Percentiles rank a stretch among this genome's conserved stretches.
Conservation (phyloP, 306 rosid genomes). For the Malus sylvestris region DNA sequence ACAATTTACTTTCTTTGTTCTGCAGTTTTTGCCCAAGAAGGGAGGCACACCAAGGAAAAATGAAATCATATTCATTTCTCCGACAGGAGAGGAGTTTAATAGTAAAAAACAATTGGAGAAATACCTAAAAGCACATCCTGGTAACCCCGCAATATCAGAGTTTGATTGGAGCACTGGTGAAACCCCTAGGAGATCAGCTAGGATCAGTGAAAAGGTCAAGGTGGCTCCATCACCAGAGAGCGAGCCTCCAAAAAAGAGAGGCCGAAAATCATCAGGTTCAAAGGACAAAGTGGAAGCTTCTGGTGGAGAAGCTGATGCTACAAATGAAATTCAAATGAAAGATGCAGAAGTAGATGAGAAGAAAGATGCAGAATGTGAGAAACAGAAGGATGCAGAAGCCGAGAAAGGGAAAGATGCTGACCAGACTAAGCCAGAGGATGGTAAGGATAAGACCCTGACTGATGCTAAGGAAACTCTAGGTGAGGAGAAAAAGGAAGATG, state of each 20-base stretch:
- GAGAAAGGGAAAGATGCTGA: constrained; percentile 9
- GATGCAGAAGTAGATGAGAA: constrained; percentile 23
- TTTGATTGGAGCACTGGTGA: constrained; percentile 93
- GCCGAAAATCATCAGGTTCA: constrained; percentile 57
- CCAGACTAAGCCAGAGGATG: no score
- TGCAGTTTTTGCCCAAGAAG: constrained; percentile 73
- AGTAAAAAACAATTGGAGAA: constrained; percentile 66
- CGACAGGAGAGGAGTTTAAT: constrained; percentile 76
- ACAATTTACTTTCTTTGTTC: neutral
- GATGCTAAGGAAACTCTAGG: constrained; percentile 27
- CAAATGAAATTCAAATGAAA: constrained; percentile 27
- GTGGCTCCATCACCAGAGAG: constrained; percentile 46
- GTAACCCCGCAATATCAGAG: constrained; percentile 61
- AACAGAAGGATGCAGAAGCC: neutral
- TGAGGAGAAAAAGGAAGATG: constrained; percentile 21
- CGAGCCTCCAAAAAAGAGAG: constrained; percentile 60
- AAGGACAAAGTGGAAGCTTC: constrained; percentile 50
- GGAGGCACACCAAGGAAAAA: constrained; percentile 67
- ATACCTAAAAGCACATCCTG: constrained; percentile 76
- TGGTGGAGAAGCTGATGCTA: constrained; percentile 25
- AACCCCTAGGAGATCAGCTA: constrained; percentile 80
- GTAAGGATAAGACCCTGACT: neutral
- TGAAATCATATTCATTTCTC: constrained; percentile 70
- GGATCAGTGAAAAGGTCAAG: constrained; percentile 81
- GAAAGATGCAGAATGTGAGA: constrained; percentile 23